Percentiles rank a stretch among this genome's conserved stretches.
phyloP scores from a whole-genome alignment of 805 yeast species.

The Saturnispora sekii region DNA sequence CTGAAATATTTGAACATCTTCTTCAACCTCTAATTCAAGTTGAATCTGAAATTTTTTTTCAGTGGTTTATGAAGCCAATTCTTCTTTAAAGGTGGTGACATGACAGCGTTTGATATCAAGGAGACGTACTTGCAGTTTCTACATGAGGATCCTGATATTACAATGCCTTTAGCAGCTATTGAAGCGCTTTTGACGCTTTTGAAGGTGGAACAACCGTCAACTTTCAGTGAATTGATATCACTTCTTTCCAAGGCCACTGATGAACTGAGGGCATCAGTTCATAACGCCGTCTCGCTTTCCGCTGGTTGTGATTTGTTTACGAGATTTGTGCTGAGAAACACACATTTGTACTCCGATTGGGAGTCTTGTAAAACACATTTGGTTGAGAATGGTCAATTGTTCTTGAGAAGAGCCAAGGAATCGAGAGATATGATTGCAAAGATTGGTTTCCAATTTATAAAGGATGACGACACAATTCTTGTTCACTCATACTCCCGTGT shows the following conservation, averaged over 20 bases:
- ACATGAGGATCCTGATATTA: conserved; percentile 88
- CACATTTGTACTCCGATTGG: conserved; percentile 86
- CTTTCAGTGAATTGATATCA: conserved; percentile 86
- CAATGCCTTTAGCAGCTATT: conserved; percentile 99
- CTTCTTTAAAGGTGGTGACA: neutral
- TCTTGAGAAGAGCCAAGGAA: conserved; percentile 84
- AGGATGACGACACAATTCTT: conserved; percentile 84
- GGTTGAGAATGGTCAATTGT: conserved; percentile 88
- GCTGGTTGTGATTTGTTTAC: conserved; percentile 98
- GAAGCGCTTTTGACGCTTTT: conserved; percentile 84
- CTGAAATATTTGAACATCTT: neutral
- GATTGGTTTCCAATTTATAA: conserved; percentile 78
- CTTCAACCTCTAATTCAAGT: neutral
- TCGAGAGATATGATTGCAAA: conserved; percentile 83
- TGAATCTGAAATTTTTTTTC: neutral
- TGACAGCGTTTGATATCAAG: conserved; percentile 62
- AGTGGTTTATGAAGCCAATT: neutral
- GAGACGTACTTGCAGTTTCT: conserved; percentile 70
- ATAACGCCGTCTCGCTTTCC: conserved; percentile 84
- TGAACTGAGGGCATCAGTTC: conserved; percentile 64
- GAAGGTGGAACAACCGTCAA: conserved; percentile 75
- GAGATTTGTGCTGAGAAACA: conserved; percentile 84
- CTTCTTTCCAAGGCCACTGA: conserved; percentile 69
- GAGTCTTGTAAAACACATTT: conserved; percentile 82
- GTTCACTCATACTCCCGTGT: conserved; percentile 92